Base-by-base conservation (phyloP, 1,139 yeast genomes). In the Petasospora fabianii region DNA sequence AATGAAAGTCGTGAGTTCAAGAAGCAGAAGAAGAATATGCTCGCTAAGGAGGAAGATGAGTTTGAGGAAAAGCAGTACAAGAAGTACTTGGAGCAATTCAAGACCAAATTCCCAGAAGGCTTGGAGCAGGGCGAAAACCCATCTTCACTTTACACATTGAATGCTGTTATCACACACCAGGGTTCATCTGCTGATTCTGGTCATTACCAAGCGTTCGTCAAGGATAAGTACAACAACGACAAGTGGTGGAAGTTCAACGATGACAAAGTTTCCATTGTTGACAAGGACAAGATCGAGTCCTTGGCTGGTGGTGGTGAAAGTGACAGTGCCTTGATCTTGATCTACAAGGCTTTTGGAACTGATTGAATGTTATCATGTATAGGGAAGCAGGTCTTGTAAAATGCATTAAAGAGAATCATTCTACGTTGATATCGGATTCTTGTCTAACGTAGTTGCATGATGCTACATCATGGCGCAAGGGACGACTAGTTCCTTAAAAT, bases 161-260 rank as follows among this genome's bases (percentile, higher is more conserved):
- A 70, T 37, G 92, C 96, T 1, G 77, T 92, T 20, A 78, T 92
- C 44, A 88, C 97, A 3, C 99, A 92, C 64, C 84, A 83, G 55
- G 99, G 99, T 34, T 83, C 96, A 5, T 80, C 90, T 35, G 97
- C 98, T 0, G 97, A 94, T 61, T 84, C 96, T 28, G 99, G 99
- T 5, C 99, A 92, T 62, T 92, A 94, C 61, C 97, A 88, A 64
- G 80, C 95, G 18, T 92, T 85, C 65, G 83, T 84, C 21, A 79
- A 76, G 53, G 90, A 86, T 60, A 76, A 74, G 39, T 65, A 66
- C 34, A 94, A 82, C 56, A 87, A 84, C 30, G 77, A 81, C 32
- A 73, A 71, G 51, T 92, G 99, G 99, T 92, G 86, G 82, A 83
- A 81, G 58, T 94, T 87, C 65, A 88, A 92, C 60, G 99, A 92